Percentiles rank a stretch among this genome's conserved stretches.
These are phyloP conservation scores for Cutaneotrichosporon cavernicola DNA, from an alignment of 1,284 basidiomycete genomes.

Conservation along the genomic window DNA sequence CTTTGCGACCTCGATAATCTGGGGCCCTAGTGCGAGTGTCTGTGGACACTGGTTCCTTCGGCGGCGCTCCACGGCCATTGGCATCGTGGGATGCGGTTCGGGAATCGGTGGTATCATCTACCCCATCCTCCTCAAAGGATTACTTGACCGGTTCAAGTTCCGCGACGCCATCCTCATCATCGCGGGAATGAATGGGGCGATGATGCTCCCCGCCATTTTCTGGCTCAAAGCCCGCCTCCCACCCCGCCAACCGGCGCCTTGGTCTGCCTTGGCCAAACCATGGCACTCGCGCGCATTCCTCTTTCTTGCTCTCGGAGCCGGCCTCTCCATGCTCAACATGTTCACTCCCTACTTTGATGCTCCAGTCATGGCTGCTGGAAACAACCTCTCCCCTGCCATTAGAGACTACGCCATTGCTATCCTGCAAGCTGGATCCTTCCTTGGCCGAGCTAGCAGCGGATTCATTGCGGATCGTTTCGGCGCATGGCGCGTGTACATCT, in stretches of 20 bases:
- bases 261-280: conserved; percentile 23
- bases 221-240: conserved; percentile 29
- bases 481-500: conserved; percentile 28
- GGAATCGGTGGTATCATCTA: conserved; percentile 48
- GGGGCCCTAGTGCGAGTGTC: conserved; percentile 45
- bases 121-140: conserved; percentile 39
- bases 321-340: conserved; percentile 38
- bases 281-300: conserved; percentile 37
- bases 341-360: conserved; percentile 31
- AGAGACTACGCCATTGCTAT: conserved; percentile 27
- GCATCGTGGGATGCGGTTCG: conserved; percentile 44
- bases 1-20: conserved; percentile 39
- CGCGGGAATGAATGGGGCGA: conserved; percentile 27
- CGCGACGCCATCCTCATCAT: conserved; percentile 29
- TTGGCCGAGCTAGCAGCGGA: conserved; percentile 29
- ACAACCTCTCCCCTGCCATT: conserved; percentile 16
- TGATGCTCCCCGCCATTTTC: conserved; percentile 30
- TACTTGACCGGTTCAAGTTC: conserved; percentile 11
- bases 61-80: conserved; percentile 43
- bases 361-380: conserved; percentile 19
- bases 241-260: conserved; percentile 21
- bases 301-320: conserved; percentile 37
- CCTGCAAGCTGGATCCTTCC: conserved; percentile 30
- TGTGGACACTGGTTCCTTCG: conserved; percentile 47
- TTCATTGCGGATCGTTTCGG: conserved; percentile 30